Evolutionary conservation across 2,329 filamentous ascomycete species (phyloP).

Genomic region (Hymenoscyphus salicellus): DNA sequence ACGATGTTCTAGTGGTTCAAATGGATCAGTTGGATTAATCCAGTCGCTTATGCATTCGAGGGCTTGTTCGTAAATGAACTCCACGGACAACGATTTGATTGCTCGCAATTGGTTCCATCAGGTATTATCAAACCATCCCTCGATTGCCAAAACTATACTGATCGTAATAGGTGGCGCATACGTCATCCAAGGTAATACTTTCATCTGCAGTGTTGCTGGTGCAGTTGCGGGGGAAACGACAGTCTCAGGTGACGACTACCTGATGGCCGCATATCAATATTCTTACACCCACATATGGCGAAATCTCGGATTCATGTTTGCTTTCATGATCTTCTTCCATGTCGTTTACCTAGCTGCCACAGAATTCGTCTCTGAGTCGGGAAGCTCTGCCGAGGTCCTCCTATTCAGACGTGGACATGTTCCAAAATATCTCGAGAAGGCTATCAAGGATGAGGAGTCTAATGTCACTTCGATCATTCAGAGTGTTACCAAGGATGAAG

Average conservation of each 20-base stretch:
- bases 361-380: constrained; percentile 62
- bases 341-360: constrained; percentile 60
- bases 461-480: constrained; percentile 13
- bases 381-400: constrained; percentile 73
- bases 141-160: not conserved
- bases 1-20: constrained; percentile 63
- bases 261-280: constrained; percentile 56
- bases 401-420: constrained; percentile 64
- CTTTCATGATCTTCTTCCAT: constrained; percentile 62
- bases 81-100: constrained; percentile 50
- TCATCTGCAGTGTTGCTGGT: constrained; percentile 58
- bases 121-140: constrained; percentile 50
- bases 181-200: constrained; percentile 40
- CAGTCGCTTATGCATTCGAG: constrained; percentile 73
- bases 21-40: constrained; percentile 68
- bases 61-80: constrained; percentile 82
- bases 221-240: constrained; percentile 49
- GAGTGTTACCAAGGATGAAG: constrained; percentile 18
- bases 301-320: constrained; percentile 69
- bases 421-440: constrained; percentile 41
- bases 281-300: constrained; percentile 28
- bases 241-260: constrained; percentile 59
- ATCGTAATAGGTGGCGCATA: constrained; percentile 35
- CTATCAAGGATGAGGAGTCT: constrained; percentile 32
- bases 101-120: constrained; percentile 51